Percentiles rank a stretch among this genome's conserved stretches.
Evolutionary conservation across 1,284 basidiomycete species (phyloP).

Genomic region (Malassezia restricta): DNA sequence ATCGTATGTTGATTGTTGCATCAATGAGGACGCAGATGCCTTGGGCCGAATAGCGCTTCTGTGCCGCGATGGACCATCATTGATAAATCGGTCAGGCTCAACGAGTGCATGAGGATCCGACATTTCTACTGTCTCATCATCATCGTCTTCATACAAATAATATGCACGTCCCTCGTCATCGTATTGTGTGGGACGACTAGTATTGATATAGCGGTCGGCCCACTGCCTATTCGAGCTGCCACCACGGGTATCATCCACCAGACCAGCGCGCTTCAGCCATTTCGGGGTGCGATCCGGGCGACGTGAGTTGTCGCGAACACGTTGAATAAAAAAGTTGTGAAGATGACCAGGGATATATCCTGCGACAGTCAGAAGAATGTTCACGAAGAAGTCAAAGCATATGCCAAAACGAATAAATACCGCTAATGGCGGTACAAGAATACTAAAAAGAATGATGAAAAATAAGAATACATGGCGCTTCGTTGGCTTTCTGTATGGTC

Average conservation of each 20-base stretch:
- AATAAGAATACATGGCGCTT: conserved; percentile 29
- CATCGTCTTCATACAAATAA: conserved; percentile 9
- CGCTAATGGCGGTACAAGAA: conserved; percentile 51
- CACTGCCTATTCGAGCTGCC: not conserved
- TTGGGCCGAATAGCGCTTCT: not conserved
- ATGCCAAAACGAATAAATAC: conserved; percentile 89
- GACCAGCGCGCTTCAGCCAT: conserved; percentile 6
- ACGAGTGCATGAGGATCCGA: not conserved
- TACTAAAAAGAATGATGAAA: conserved; percentile 31
- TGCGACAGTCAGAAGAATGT: conserved; percentile 72
- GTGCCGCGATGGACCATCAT: not conserved
- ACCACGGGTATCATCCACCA: conserved; percentile 2
- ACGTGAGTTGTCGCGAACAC: conserved; percentile 8
- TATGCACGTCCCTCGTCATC: conserved; percentile 13
- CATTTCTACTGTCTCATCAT: not conserved
- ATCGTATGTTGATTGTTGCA: not conserved
- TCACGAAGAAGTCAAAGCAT: conserved; percentile 82
- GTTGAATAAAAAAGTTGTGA: conserved; percentile 16
- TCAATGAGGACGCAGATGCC: not conserved
- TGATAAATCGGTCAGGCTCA: conserved; percentile 11
- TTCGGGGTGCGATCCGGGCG: conserved; percentile 4
- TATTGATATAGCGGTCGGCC: conserved; percentile 11
- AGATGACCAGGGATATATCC: conserved; percentile 55
- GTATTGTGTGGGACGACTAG: conserved; percentile 11
- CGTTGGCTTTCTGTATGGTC: conserved; percentile 16